Conservation (phyloP, 176 grass and related monocot genomes). For the Bonia amplexicaulis region DNA sequence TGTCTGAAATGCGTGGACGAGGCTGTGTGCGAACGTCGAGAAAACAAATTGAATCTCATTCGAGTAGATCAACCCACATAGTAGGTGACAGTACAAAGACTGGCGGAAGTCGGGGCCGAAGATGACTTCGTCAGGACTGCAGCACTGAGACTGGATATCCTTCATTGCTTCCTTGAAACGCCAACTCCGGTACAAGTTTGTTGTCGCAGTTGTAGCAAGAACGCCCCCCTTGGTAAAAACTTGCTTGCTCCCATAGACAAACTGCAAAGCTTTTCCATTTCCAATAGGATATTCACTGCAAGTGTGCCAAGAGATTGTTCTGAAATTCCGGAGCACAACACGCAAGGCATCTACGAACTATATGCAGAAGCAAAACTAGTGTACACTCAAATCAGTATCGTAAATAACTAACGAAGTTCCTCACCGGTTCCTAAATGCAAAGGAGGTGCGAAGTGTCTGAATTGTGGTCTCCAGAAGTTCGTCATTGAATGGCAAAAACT, state of each 20-base stretch:
- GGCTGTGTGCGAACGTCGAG: slow-evolving; percentile 84
- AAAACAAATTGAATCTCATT: slow-evolving; percentile 70
- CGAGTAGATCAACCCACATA: slow-evolving; percentile 78
- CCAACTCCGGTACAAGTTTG: slow-evolving; percentile 64
- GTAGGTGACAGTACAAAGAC: slow-evolving; percentile 86
- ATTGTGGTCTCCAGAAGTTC: slow-evolving; percentile 84
- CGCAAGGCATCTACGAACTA: neutral
- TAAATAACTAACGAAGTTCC: neutral
- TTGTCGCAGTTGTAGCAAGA: slow-evolving; percentile 74
- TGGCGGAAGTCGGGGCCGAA: slow-evolving; percentile 79
- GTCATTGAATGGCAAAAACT: slow-evolving; percentile 87
- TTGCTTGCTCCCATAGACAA: slow-evolving; percentile 93
- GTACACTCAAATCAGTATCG: too few relatives aligned
- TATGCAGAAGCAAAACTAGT: too few relatives aligned
- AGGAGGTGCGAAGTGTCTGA: slow-evolving; percentile 74
- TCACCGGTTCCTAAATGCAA: slow-evolving; percentile 90
- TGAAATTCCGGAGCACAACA: neutral
- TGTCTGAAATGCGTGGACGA: slow-evolving; percentile 81
- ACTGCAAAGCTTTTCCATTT: slow-evolving; percentile 85
- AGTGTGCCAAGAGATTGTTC: neutral
- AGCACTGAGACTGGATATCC: slow-evolving; percentile 60
- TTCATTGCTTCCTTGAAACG: slow-evolving; percentile 74
- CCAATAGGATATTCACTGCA: slow-evolving; percentile 72
- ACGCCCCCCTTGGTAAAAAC: slow-evolving; percentile 64
- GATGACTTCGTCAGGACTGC: slow-evolving; percentile 82